Evolutionary conservation across 805 yeast species (phyloP).

Genomic region (Tetrapisispora nanseiensis): DNA sequence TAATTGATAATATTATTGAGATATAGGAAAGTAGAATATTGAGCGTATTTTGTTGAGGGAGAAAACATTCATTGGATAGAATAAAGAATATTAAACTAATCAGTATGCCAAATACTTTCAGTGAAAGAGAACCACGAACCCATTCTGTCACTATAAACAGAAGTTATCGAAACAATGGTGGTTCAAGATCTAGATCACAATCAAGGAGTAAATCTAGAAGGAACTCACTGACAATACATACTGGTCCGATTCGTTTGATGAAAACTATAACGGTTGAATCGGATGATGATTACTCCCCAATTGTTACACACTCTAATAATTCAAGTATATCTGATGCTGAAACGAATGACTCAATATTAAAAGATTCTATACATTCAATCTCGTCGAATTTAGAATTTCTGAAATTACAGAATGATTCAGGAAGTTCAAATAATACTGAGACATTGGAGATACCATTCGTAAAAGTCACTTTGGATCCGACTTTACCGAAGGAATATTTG

Average conservation of each 20-base stretch:
- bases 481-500: conserved; percentile 75
- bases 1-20: no score
- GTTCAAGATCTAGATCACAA: conserved; percentile 30
- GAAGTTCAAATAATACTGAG: conserved; percentile 8
- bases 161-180: background rate
- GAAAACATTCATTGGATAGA: no score
- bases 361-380: background rate
- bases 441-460: conserved; percentile 37
- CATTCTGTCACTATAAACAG: conserved; percentile 9
- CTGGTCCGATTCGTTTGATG: conserved; percentile 23
- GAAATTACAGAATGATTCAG: conserved; percentile 1
- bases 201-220: conserved; percentile 30
- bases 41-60: no score
- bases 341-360: background rate
- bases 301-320: background rate
- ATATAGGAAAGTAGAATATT: no score
- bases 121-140: conserved; percentile 5
- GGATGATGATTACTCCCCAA: conserved; percentile 6
- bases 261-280: conserved; percentile 23
- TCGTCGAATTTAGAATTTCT: background rate
- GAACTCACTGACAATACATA: conserved; percentile 18
- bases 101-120: background rate
- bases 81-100: background rate
- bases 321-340: conserved; percentile 6
- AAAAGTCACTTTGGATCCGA: conserved; percentile 56